Evolutionary conservation across 2,329 filamentous ascomycete genomes (phyloP), one percentile per base, ranked within the genome.

Genomic region (Microcyclospora pomicola): DNA sequence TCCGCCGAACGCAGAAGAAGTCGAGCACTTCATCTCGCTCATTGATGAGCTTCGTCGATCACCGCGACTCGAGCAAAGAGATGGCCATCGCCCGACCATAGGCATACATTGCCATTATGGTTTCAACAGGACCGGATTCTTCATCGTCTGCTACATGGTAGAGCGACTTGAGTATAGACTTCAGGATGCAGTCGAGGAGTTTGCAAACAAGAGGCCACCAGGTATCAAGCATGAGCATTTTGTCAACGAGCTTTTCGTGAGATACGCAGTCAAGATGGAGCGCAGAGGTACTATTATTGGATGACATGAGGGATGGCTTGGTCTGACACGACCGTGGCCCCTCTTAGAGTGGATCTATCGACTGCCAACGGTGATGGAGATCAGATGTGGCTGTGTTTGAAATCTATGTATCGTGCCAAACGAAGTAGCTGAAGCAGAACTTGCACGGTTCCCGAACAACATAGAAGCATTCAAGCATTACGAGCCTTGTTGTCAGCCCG

Each of bases 101-200:
- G 87, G 80, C 2, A 84, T 94, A 0, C 88, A 96, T 57, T 96
- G 88, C 52, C 88, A 96, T 54, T 95, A 95, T 50, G 88, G 88
- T 0, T 95, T 92, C 64, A 95, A 96, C 57, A 41, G 50, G 15
- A 95, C 88, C 0, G 88, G 88, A 0, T 94, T 88, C 58, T 82
- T 95, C 54, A 75, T 96, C 36, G 80, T 84, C 27, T 85, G 79
- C 52, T 96, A 95, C 54, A 66, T 96, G n/a, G 79, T 95, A 11
- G 86, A 95, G 63, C 69, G 76, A 34, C 73, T 81, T 48, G 77
- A 74, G 0, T 87, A 75, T 51, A 66, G 65, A 15, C 73, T 94
- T 2, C 73, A 82, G 50, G 75, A 80, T 38, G 88, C 88, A 1
- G 77, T 96, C 42, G 75, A 83, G 37, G 71, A 77, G 42, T 96